Percentiles rank a stretch among this genome's conserved stretches.
Conservation (phyloP, 2,329 filamentous ascomycete genomes). For the Ophiostoma ips region DNA sequence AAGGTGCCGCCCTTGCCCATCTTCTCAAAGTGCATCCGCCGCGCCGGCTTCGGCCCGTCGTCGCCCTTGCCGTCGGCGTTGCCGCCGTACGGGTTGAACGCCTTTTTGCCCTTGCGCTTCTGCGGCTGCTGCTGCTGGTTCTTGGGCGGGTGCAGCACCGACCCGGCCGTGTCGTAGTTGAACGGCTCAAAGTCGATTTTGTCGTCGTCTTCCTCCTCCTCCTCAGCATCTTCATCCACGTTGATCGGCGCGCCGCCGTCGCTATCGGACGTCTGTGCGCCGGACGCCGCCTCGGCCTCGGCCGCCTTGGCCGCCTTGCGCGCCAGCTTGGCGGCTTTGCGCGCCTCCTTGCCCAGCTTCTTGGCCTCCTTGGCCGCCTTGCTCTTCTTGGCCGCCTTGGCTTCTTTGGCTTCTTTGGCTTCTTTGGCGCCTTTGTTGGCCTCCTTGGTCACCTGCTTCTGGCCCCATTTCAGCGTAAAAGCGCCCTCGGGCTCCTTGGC, state of each 20-base stretch:
- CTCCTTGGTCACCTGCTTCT: constrained; percentile 2
- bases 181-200: constrained; percentile 20
- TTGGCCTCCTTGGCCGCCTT: background rate
- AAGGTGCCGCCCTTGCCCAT: constrained; percentile 25
- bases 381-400: constrained; percentile 11
- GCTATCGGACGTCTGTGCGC: constrained; percentile 18
- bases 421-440: constrained; percentile 1
- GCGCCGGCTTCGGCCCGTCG: constrained; percentile 20
- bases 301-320: constrained; percentile 17
- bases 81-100: constrained; percentile 21
- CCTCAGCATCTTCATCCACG: constrained; percentile 12
- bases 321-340: constrained; percentile 14
- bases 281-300: background rate
- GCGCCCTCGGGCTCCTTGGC: constrained; percentile 1
- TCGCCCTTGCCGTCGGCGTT: constrained; percentile 17
- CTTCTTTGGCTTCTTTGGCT: constrained; percentile 1
- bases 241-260: constrained; percentile 24
- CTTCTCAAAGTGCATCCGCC: constrained; percentile 21
- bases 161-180: constrained; percentile 23
- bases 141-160: constrained; percentile 19
- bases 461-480: constrained; percentile 11
- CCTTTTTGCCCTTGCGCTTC: constrained; percentile 15
- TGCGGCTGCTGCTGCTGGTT: background rate
- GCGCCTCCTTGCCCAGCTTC: background rate
- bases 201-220: constrained; percentile 15